Evolutionary conservation across 257 asterid species (phyloP), one percentile per base, ranked within the genome.

Genomic region (Solanum paucissectum): DNA sequence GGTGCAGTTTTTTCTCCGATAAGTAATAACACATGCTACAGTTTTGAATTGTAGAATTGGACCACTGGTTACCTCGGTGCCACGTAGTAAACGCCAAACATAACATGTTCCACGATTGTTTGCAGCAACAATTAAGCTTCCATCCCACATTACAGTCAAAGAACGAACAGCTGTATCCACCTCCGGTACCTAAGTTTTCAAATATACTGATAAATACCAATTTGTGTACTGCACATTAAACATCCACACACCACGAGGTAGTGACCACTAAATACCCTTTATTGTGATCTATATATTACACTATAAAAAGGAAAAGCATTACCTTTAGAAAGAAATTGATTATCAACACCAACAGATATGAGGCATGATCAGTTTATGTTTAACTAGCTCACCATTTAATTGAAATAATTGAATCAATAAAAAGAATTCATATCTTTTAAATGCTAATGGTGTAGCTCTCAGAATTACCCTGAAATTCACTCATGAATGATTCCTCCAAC

Each of bases 131-230:
- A 95, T 98, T 90, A 97, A 90, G 93, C 99, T 95, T 79, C 99
- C 99, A 64, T 97, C 98, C 99, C 99, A 97, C 99, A 97, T 97
- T 60, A 97, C 95, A 36, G 98, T 95, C 93, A 95, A 91, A 23
- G 98, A 97, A 66, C 99, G 89, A 52, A 97, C 96, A 42, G 99
- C 98, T 52, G 98, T 95, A 90, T 95, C 99, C 89, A 95, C 98
- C 91, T 97, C 99, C 9, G 99, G 99, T 36, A 97, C 99, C 98
- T 96, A 91, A 64, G 89, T 82, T 86, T 74, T 62, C 14, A 79
- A 84, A 76, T 42, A 38, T 16, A 44, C 40, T 11, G 75, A 58
- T 68, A 55, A 77, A 29, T 37, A 40, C 9, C 60, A 40, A 79
- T 75, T 33, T 37, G 42, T 12, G 68, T 49, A 14, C 36, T 12